Evolutionary conservation across 441 rosid species (phyloP).

Genomic region (Manihot esculenta): DNA sequence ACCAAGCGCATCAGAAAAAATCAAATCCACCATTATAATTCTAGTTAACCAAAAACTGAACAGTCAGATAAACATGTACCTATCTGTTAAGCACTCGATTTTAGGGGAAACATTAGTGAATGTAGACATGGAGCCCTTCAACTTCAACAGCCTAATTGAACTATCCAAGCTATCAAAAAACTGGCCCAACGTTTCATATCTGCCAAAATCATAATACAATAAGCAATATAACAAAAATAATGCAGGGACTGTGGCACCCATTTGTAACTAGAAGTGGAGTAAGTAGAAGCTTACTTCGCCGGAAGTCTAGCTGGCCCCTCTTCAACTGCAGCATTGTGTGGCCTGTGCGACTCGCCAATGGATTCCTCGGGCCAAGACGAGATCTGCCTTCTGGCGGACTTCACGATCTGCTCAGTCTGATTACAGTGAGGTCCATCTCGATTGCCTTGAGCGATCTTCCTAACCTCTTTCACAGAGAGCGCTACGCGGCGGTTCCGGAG

Average conservation of each 20-base stretch:
- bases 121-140: conserved; percentile 54
- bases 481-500: conserved; percentile 57
- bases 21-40: not conserved
- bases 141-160: conserved; percentile 43
- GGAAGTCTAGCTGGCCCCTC: conserved; percentile 36
- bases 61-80: conserved; percentile 34
- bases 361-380: conserved; percentile 31
- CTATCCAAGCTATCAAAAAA: conserved; percentile 73
- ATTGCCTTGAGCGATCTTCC: conserved; percentile 49
- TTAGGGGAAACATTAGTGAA: conserved; percentile 52
- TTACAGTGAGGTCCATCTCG: conserved; percentile 19
- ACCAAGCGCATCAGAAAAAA: not conserved
- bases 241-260: not conserved
- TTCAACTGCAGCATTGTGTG: not conserved
- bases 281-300: conserved; percentile 45
- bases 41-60: too few relatives aligned
- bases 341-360: conserved; percentile 12
- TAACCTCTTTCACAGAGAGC: conserved; percentile 61
- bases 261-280: not conserved
- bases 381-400: conserved; percentile 56
- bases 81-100: conserved; percentile 65
- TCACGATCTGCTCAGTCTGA: conserved; percentile 15
- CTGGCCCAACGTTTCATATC: conserved; percentile 57
- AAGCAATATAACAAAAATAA: conserved; percentile 3
- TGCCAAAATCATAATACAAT: conserved; percentile 15